Evolutionary conservation across 2,329 filamentous ascomycete genomes (phyloP).

Genomic region (Torrubiella hemipterigena): DNA sequence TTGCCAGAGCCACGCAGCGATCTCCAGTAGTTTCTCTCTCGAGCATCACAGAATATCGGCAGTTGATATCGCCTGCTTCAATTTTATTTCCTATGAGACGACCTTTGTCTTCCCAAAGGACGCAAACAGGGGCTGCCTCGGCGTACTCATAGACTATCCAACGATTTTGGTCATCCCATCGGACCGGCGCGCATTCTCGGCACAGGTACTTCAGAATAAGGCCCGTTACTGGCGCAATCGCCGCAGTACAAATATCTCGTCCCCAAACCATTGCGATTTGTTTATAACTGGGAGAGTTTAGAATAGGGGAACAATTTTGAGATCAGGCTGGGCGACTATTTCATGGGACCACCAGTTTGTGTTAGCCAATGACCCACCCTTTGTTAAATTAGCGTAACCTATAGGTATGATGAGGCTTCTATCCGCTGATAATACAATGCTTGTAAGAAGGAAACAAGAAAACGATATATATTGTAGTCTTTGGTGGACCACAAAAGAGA

Average conservation of each 20-base stretch:
- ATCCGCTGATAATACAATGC: too few relatives aligned
- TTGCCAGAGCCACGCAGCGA: slow-evolving; percentile 3
- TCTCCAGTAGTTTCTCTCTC: slow-evolving; percentile 7
- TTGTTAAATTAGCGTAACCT: too few relatives aligned
- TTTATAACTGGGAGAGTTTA: too few relatives aligned
- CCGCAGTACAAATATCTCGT: slow-evolving; percentile 1
- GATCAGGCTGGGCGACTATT: too few relatives aligned
- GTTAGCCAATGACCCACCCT: too few relatives aligned
- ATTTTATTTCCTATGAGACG: not conserved
- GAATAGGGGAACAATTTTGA: too few relatives aligned
- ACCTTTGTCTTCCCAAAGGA: not conserved
- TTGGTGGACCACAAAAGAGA: too few relatives aligned
- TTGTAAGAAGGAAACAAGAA: too few relatives aligned
- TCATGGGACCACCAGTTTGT: too few relatives aligned
- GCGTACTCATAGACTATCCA: slow-evolving; percentile 3
- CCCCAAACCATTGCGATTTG: slow-evolving; percentile 1
- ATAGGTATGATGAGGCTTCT: too few relatives aligned
- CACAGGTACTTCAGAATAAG: slow-evolving; percentile 1
- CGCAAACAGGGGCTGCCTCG: not conserved
- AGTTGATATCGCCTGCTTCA: slow-evolving; percentile 10
- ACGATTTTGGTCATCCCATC: slow-evolving; percentile 1
- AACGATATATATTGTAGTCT: too few relatives aligned
- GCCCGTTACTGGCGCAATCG: slow-evolving; percentile 2
- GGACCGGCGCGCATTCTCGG: not conserved
- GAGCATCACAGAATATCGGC: slow-evolving; percentile 11